Base-by-base conservation (phyloP, 768 basidiomycete genomes). In the Cystobasidium tubakii region DNA sequence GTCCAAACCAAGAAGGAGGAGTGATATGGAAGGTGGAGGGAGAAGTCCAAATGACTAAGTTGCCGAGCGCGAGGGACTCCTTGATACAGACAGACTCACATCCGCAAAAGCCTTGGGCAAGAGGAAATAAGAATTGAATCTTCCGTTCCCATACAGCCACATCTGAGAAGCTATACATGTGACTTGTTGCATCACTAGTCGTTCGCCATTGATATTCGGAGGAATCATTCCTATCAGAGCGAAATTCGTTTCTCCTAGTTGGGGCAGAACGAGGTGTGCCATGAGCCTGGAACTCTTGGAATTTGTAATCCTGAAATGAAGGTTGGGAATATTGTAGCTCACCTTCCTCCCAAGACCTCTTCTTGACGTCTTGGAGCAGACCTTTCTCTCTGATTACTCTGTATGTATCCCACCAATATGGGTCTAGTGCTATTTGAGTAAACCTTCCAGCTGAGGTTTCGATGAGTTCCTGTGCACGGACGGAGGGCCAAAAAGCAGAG, bases 371-470 rank as follows among this genome's bases (percentile, higher is more conserved):
- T 10, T 55, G 6, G 1, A 71, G 55, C n/a, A 71, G 54, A n/a
- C 55, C 55, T 15, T 55, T 53, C 54, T 71, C 69, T 23, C 60
- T 36, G 25, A 39, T 34, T 12, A 71, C 54, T 33, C 69, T 29
- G 25, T 57, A 71, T 25, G 69, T 33, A 55, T 71, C 69, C 69
- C 69, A 71, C 69, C 69, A 71, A 27, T 60, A 71, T 54, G 69
- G 69, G 29, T 71, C 69, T 13, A 71, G 54, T 31, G 69, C 54
- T 12, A 71, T 29, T 13, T 71, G 55, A 7, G 17, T 36, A 17
- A 71, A 39, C 19, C 69, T 6, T 15, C 69, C 69, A 27, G 69
- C 53, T 34, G 27, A 54, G 13, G 25, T 60, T 25, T 55, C 55
- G 29, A 71, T 13, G 6, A 71, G 4, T n/a, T 60, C 25, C 69